Conservation (phyloP, 495 filamentous ascomycete genomes). For the Podospora sp. region DNA sequence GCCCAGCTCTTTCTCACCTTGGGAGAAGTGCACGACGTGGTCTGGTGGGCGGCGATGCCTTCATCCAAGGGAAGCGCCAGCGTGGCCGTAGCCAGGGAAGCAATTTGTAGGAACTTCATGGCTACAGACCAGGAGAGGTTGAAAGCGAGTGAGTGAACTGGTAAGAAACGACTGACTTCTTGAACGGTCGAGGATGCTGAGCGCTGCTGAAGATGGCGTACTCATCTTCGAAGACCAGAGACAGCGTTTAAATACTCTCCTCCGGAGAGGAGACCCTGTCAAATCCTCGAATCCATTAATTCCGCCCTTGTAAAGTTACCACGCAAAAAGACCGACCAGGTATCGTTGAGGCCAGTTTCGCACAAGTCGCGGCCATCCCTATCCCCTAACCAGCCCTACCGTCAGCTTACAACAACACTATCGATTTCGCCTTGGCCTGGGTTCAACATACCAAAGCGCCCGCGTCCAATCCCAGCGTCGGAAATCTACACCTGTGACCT, state of each 20-base stretch:
- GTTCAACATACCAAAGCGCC: not conserved
- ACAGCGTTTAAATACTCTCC: too few relatives aligned
- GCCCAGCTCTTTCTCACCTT: slow-evolving; percentile 13
- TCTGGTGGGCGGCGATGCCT: slow-evolving; percentile 3
- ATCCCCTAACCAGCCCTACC: not conserved
- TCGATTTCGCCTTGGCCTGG: not conserved
- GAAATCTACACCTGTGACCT: not conserved
- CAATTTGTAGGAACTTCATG: slow-evolving; percentile 13
- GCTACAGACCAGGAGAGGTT: not conserved
- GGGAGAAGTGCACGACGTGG: slow-evolving; percentile 5
- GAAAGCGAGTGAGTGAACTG: not conserved
- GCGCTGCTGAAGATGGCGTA: not conserved
- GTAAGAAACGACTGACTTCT: not conserved
- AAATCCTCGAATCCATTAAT: too few relatives aligned
- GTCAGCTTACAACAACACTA: not conserved
- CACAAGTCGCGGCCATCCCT: not conserved
- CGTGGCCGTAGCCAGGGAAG: not conserved
- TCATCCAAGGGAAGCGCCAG: slow-evolving; percentile 6
- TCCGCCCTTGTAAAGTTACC: too few relatives aligned
- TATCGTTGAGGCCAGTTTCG: not conserved
- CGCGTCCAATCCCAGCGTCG: not conserved
- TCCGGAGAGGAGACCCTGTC: too few relatives aligned
- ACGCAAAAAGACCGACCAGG: not conserved
- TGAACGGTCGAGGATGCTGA: not conserved
- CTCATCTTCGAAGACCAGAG: not conserved